A percentile compares a stretch with the other conserved stretches of the same genome.
These are phyloP conservation scores for Physcomitrium patens DNA, from an alignment of 225 moss, liverwort and hornwort genomes.

Conservation along the genomic window DNA sequence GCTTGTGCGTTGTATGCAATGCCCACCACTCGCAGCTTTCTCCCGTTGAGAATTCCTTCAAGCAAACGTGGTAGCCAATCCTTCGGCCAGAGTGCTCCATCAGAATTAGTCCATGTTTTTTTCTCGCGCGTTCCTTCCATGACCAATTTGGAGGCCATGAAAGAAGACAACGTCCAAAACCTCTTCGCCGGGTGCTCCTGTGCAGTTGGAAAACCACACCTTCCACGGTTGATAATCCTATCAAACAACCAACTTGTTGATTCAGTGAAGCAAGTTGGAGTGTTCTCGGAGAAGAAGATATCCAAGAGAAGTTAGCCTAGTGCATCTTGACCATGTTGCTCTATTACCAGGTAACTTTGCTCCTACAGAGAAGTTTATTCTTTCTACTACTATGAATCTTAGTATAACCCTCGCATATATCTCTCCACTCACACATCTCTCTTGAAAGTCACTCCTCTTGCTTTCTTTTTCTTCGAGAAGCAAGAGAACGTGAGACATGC, in stretches of 20 bases:
- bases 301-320: background rate
- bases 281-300: background rate
- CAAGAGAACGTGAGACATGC: no score
- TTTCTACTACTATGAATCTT: no score
- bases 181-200: background rate
- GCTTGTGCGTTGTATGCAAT: background rate
- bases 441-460: background rate
- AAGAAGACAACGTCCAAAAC: background rate
- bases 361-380: no score
- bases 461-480: no score
- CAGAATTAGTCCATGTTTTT: background rate
- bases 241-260: background rate
- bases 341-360: no score
- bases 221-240: background rate
- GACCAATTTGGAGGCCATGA: background rate
- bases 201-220: background rate
- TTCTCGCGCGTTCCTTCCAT: background rate
- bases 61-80: background rate
- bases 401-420: no score
- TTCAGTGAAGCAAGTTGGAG: background rate
- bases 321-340: no score
- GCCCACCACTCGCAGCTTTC: background rate
- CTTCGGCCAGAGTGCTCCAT: background rate
- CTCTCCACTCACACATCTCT: no score
- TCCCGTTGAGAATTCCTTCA: background rate